Conservation (phyloP, 2,329 filamentous ascomycete species). For the Xylariaceae sp. region DNA sequence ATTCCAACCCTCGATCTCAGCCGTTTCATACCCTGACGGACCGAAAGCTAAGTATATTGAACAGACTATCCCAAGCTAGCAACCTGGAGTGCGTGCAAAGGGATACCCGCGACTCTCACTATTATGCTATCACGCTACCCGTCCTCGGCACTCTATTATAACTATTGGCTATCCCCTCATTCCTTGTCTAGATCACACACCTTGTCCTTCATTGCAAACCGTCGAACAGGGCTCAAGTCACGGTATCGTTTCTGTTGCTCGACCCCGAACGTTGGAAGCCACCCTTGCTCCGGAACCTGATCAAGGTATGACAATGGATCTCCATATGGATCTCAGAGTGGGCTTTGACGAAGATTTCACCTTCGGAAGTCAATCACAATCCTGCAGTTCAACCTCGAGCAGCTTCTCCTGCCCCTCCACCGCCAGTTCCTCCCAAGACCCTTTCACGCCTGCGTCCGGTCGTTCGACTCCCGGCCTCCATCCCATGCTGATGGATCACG, state of each 20-base stretch:
- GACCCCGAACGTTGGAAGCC: constrained; percentile 5
- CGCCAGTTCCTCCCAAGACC: constrained; percentile 19
- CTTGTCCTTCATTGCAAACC: constrained; percentile 6
- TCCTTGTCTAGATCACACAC: constrained; percentile 14
- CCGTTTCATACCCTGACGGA: constrained; percentile 19
- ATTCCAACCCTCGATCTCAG: constrained; percentile 23
- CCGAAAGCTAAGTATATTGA: constrained; percentile 24
- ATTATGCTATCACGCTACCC: constrained; percentile 8
- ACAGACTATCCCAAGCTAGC: constrained; percentile 20
- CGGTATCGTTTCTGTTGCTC: constrained; percentile 7
- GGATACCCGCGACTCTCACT: constrained; percentile 20
- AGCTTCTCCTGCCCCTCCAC: constrained; percentile 29
- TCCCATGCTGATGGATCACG: constrained; percentile 21
- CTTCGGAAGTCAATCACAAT: constrained; percentile 17
- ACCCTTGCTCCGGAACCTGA: constrained; percentile 3
- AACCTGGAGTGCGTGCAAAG: constrained; percentile 12
- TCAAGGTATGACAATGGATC: constrained; percentile 19
- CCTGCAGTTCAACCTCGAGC: constrained; percentile 20
- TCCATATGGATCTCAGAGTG: constrained; percentile 31
- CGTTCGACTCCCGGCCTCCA: constrained; percentile 27
- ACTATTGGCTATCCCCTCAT: constrained; percentile 25
- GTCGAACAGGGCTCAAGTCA: constrained; percentile 1
- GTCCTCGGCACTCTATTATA: constrained; percentile 22
- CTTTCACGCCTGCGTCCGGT: constrained; percentile 29
- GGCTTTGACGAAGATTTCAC: constrained; percentile 22